phyloP scores from a whole-genome alignment of 1,284 basidiomycete species.

The Apiotrichum siamense region DNA sequence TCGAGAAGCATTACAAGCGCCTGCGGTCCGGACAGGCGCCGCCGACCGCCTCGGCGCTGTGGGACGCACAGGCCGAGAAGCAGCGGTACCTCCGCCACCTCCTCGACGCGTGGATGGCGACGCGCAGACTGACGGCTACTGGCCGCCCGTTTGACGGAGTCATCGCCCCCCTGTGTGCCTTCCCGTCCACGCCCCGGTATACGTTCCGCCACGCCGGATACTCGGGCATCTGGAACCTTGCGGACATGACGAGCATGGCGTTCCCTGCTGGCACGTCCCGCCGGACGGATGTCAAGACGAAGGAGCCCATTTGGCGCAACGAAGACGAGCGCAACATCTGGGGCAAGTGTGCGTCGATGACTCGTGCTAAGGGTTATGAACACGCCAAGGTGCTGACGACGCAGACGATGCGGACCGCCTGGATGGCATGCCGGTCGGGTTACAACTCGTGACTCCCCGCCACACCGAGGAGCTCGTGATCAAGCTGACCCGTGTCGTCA shows the following conservation, averaged over 20 bases:
- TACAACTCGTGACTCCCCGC: constrained; percentile 62
- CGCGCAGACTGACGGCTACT: neutral
- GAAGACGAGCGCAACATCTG: constrained; percentile 51
- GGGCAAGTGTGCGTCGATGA: constrained; percentile 53
- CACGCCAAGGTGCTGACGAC: neutral
- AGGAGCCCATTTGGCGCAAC: constrained; percentile 49
- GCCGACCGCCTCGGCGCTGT: constrained; percentile 2
- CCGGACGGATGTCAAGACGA: constrained; percentile 48
- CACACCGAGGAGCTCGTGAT: constrained; percentile 48
- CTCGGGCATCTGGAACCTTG: constrained; percentile 7
- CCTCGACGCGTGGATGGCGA: constrained; percentile 1
- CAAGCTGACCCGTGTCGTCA: constrained; percentile 17
- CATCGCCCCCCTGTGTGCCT: constrained; percentile 2
- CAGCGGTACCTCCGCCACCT: constrained; percentile 1
- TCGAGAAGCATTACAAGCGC: neutral
- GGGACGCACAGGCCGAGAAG: constrained; percentile 6
- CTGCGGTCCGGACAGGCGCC: neutral
- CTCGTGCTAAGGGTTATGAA: too few relatives aligned
- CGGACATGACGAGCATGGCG: constrained; percentile 57
- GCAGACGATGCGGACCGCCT: constrained; percentile 56
- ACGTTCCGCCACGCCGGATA: constrained; percentile 1
- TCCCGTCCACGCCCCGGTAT: constrained; percentile 4
- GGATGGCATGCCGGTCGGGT: constrained; percentile 56
- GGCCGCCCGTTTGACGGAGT: constrained; percentile 8
- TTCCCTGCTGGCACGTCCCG: constrained; percentile 60